phyloP scores from a whole-genome alignment of 2,329 filamentous ascomycete genomes.

The Botrytis hyacinthi region DNA sequence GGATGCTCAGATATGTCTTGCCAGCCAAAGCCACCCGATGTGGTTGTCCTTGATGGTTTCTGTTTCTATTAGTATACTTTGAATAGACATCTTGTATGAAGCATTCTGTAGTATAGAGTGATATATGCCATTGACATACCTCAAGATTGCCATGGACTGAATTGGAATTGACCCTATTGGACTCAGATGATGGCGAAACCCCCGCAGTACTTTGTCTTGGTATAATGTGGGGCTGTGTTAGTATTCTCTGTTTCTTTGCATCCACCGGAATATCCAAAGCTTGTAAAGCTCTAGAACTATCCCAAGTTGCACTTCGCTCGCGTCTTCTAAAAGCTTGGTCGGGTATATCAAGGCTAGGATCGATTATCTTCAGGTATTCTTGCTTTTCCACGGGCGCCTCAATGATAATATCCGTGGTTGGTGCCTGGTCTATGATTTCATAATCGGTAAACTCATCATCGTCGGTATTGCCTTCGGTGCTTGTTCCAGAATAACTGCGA shows the following conservation, averaged over 20 bases:
- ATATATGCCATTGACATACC: conserved; percentile 1
- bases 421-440: background rate
- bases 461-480: conserved; percentile 27
- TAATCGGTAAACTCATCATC: conserved; percentile 7
- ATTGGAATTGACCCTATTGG: background rate
- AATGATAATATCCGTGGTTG: background rate
- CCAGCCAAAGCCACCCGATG: conserved; percentile 27
- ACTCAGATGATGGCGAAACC: conserved; percentile 14
- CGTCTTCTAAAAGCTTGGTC: conserved; percentile 10
- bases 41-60: conserved; percentile 14
- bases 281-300: conserved; percentile 18
- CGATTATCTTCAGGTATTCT: background rate
- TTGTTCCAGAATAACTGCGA: conserved; percentile 29
- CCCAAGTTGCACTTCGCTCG: conserved; percentile 22
- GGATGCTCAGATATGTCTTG: conserved; percentile 27
- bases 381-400: background rate
- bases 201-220: background rate
- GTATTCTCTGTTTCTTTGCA: background rate
- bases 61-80: conserved; percentile 13
- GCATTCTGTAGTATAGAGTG: too few relatives aligned
- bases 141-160: conserved; percentile 1
- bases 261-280: background rate
- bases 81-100: background rate
- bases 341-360: background rate
- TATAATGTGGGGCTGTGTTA: conserved; percentile 7